These are phyloP conservation scores for Alternaria rosae DNA, from an alignment of 2,329 filamentous ascomycete species.

Conservation along the genomic window DNA sequence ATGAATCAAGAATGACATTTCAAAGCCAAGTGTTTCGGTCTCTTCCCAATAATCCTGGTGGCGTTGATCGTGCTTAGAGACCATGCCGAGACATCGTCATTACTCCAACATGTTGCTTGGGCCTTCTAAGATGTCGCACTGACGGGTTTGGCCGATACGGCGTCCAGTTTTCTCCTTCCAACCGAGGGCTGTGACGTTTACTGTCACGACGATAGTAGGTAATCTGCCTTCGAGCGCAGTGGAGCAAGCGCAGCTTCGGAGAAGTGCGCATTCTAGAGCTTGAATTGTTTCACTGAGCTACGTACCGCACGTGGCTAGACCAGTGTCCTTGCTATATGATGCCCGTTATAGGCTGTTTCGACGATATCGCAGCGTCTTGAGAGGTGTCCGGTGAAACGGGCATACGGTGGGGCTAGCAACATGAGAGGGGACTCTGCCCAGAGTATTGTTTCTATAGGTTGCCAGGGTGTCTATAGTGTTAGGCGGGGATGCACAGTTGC, in stretches of 20 bases:
- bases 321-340: constrained; percentile 17
- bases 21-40: constrained; percentile 10
- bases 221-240: neutral
- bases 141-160: neutral
- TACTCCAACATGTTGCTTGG: constrained; percentile 1
- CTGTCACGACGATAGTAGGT: constrained; percentile 11
- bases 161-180: neutral
- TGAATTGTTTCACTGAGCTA: constrained; percentile 9
- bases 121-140: constrained; percentile 1
- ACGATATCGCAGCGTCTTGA: constrained; percentile 22
- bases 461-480: neutral
- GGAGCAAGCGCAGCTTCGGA: neutral
- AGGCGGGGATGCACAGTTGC: constrained; percentile 1
- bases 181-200: constrained; percentile 7
- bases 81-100: constrained; percentile 11
- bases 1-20: constrained; percentile 33
- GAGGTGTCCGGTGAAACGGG: constrained; percentile 16
- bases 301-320: constrained; percentile 8
- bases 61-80: constrained; percentile 8
- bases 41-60: constrained; percentile 18
- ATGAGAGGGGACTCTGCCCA: constrained; percentile 11
- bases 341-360: constrained; percentile 33
- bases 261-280: neutral
- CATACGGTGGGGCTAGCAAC: constrained; percentile 17
- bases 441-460: constrained; percentile 11